Evolutionary conservation across 345 rosid genomes (phyloP), one percentile per base, ranked within the genome.

Genomic region (Kernera saxatilis): DNA sequence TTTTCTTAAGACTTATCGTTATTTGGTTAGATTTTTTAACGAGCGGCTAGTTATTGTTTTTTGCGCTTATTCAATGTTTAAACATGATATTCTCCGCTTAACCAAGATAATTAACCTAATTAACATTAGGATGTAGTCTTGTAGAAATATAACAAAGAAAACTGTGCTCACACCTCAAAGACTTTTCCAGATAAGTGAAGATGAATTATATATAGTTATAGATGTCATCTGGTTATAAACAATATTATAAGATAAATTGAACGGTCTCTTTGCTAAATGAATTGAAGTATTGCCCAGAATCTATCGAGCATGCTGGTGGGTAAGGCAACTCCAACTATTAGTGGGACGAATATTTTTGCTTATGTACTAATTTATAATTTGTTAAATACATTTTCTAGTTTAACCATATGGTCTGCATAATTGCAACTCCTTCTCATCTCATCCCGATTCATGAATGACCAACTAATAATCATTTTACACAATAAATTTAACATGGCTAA

Each of bases 231-330:
- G 2, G 9, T 25, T 50, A 61, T 61, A 27, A 25, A 70, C 15
- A 26, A 37, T 17, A 36, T 12, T 27, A 7, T 2, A 41, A 43
- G 29, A 40, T 32, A 21, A 22, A 32, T 10, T 17, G 30, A 44
- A 64, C 5, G 56, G 40, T 64, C 19, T 25, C 5, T 64, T 64
- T 4, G 57, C 57, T 36, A 62, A 71, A 61, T 32, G 17, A 60
- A 63, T 3, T 40, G 36, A 18, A n/a, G 0, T 8, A 17, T 40
- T 63, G 77, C 64, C 19, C 15, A 48, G 65, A 55, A 39, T 64
- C 57, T 45, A 18, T 35, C 15, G 40, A 72, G 54, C 77, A 73
- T 73, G 77, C 59, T 65, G 66, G 77, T 65, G 50, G 71, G 71
- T 36, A 65, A 54, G 76, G 70, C 70, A 64, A 64, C 49, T 54